Evolutionary conservation across 129 eudicot species (phyloP), one percentile per base, ranked within the genome.

Genomic region (Apium graveolens): DNA sequence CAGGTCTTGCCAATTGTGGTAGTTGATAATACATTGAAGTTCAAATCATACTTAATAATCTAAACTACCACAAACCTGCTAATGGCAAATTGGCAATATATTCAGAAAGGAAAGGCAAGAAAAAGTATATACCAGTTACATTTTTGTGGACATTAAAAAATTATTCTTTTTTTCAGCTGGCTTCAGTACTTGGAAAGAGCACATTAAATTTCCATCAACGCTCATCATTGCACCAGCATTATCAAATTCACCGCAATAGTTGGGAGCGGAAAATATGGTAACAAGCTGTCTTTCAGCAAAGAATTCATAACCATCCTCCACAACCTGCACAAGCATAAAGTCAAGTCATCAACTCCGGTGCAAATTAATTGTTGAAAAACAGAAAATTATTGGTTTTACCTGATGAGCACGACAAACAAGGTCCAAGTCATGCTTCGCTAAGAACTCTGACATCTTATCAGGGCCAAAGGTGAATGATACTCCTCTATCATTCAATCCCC

Each of bases 401-500:
- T 92, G 96, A 80, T 90, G 98, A 76, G 98, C 98, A 86, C 98
- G 96, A 51, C 96, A 92, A 18, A 92, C 96, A 70, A 92, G 98
- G 74, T 92, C 98, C 79, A 92, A 78, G 83, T 88, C 92, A 80
- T 93, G 98, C 85, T 89, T 90, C 42, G 85, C 73, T 78, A 93
- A 73, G 81, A 93, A 89, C 80, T 93, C 97, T 0, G 97, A 84
- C 79, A 93, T 92, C 87, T 89, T 93, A 79, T 90, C 97, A 53
- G 97, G 91, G 82, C 97, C 94, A 83, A 93, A 90, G 35, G 98
- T 93, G 79, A 69, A 90, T 31, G 97, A 92, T 82, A 92, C 96
- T n/a, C 93, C 97, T 78, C 96, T 87, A 83, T 92, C 97, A 85
- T 93, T 93, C 97, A 93, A 89, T 37, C 92, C 98, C 98, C 97